Conservation (phyloP, 2,329 filamentous ascomycete genomes). For the Cytospora chrysosperma region DNA sequence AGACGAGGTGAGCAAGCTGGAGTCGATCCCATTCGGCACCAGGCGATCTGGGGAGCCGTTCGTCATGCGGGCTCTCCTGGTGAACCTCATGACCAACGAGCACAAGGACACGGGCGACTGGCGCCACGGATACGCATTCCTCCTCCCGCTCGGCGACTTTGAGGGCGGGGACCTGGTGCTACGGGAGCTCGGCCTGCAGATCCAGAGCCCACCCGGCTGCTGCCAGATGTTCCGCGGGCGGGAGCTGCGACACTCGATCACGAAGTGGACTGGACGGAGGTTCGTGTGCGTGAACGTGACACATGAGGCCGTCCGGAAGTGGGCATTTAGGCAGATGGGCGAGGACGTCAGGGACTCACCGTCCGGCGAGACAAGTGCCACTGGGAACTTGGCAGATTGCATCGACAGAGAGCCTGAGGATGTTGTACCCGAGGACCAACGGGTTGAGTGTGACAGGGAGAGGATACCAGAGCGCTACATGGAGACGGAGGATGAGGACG, state of each 20-base stretch:
- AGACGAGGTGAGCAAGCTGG: not conserved
- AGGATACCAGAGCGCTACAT: not conserved
- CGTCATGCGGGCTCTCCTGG: not conserved
- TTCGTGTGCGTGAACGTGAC: constrained; percentile 6
- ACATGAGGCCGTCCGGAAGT: constrained; percentile 1
- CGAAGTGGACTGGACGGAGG: not conserved
- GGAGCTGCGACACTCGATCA: not conserved
- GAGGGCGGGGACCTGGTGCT: not conserved
- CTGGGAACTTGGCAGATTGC: not conserved
- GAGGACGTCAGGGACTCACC: not conserved
- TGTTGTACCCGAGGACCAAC: not conserved
- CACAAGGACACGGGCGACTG: constrained; percentile 3
- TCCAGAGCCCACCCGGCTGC: not conserved
- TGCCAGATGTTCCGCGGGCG: constrained; percentile 3
- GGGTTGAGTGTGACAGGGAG: not conserved
- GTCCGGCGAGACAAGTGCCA: not conserved
- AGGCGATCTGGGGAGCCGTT: not conserved
- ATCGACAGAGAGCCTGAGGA: constrained; percentile 5
- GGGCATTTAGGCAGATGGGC: not conserved
- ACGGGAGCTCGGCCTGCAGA: constrained; percentile 2
- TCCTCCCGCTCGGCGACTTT: not conserved
- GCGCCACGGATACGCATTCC: not conserved
- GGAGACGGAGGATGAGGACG: not conserved
- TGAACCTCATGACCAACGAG: constrained; percentile 5
- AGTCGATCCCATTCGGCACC: not conserved